Percentiles rank a stretch among this genome's conserved stretches.
Conservation (phyloP, 208 protist species). For the Kentomonas sorsogonicus region DNA sequence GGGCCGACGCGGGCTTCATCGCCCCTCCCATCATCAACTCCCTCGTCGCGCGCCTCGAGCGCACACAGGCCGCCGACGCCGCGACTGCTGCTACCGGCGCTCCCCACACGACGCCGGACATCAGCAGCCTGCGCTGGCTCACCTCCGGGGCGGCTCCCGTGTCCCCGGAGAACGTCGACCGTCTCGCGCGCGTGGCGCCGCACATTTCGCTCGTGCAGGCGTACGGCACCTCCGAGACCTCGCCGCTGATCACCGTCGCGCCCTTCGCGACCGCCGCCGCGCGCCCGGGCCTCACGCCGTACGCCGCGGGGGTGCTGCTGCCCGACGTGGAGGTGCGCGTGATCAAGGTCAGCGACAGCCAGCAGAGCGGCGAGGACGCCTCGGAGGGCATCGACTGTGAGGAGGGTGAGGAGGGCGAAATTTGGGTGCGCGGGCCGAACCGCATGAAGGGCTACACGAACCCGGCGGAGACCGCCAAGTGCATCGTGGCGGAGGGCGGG, state of each 20-base stretch:
- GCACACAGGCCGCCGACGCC: slow-evolving; percentile 22
- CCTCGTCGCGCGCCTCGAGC: slow-evolving; percentile 47
- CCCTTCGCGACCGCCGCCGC: neutral
- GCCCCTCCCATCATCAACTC: slow-evolving; percentile 68
- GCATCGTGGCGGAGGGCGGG: slow-evolving; percentile 44
- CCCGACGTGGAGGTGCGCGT: slow-evolving; percentile 38
- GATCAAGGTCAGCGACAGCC: slow-evolving; percentile 29
- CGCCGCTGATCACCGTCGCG: slow-evolving; percentile 24
- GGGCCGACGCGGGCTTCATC: slow-evolving; percentile 36
- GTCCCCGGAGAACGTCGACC: slow-evolving; percentile 22
- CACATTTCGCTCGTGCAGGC: slow-evolving; percentile 30
- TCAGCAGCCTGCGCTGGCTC: slow-evolving; percentile 22
- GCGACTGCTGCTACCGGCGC: slow-evolving; percentile 23
- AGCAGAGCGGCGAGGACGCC: slow-evolving; percentile 31
- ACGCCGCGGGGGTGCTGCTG: slow-evolving; percentile 14
- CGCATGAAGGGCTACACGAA: slow-evolving; percentile 74
- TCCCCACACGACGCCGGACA: slow-evolving; percentile 17
- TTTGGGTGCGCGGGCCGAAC: slow-evolving; percentile 62
- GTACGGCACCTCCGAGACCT: slow-evolving; percentile 80
- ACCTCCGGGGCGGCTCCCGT: slow-evolving; percentile 60
- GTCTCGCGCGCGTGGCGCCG: slow-evolving; percentile 17
- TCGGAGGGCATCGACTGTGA: slow-evolving; percentile 20
- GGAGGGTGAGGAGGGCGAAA: slow-evolving; percentile 43
- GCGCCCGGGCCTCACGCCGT: slow-evolving; percentile 3
- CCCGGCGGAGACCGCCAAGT: slow-evolving; percentile 29